Evolutionary conservation across 805 yeast genomes (phyloP), one percentile per base, ranked within the genome.

Genomic region (Nematodospora valgi): DNA sequence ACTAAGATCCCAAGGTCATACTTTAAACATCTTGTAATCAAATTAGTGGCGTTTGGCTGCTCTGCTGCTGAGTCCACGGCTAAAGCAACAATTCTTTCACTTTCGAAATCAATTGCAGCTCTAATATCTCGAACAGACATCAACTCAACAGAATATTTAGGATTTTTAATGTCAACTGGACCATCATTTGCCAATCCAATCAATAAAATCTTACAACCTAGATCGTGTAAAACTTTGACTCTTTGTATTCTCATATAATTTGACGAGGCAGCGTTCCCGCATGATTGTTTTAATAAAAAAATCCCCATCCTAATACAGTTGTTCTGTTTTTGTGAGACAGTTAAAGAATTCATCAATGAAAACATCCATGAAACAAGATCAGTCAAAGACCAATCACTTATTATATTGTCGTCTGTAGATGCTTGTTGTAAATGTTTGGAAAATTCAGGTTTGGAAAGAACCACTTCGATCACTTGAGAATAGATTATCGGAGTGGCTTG

Each of bases 331-430:
- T 77, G 80, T 0, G 81, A 56, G 1, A 64, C 62, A 1, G 68
- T 51, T 23, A 80, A 52, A 2, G 79, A 58, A 1, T 19, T 23
- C 13, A 41, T 20, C 11, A 56, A 53, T 30, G 64, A 54, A 23
- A 78, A 63, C 23, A 77, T 70, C 89, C 89, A 82, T n/a, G 63
- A 56, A 3, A 75, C 48, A 37, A 78, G 43, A 48, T 77, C 79
- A 4, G 65, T 46, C 6, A 71, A 46, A 7, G 34, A 21, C 12
- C 17, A 34, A 22, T 35, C 40, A 24, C 21, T 23, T 6, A 32
- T 12, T 7, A 18, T 17, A 21, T 22, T 21, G 12, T 19, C 25
- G 6, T 38, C 42, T 8, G 16, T 21, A 6, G 43, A 20, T 5
- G 37, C 33, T 17, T 28, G 17, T 14, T 29, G 32, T 19, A 80